Percentiles rank a stretch among this genome's conserved stretches.
Evolutionary conservation across 192 early-diverging fungal genomes (phyloP).

Genomic region (Coemansia interrupta): DNA sequence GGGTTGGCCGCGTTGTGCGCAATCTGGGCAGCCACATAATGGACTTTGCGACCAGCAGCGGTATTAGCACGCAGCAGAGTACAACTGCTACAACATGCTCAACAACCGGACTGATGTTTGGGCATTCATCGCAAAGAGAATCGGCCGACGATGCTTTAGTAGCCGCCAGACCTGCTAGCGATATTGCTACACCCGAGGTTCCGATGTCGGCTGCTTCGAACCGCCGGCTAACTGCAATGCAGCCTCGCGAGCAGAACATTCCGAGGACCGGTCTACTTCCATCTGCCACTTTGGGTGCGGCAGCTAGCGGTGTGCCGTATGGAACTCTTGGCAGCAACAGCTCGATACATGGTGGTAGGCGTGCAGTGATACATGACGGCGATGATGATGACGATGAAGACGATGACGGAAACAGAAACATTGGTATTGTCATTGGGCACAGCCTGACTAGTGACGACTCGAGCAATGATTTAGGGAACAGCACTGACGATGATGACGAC

Average conservation of each 20-base stretch:
- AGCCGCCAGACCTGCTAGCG: too few relatives aligned
- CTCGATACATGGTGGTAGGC: too few relatives aligned
- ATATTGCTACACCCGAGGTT: too few relatives aligned
- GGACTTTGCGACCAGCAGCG: constrained; percentile 24
- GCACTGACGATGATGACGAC: too few relatives aligned
- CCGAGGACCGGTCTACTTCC: too few relatives aligned
- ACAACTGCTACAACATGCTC: constrained; percentile 7
- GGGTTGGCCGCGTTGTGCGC: constrained; percentile 27
- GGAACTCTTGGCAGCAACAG: too few relatives aligned
- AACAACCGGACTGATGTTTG: constrained; percentile 5
- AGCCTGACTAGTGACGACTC: too few relatives aligned
- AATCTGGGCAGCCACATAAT: constrained; percentile 32
- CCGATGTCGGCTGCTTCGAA: too few relatives aligned
- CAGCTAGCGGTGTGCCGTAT: neutral
- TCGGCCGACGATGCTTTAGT: neutral
- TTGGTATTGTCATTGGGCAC: too few relatives aligned
- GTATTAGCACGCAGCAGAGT: constrained; percentile 21
- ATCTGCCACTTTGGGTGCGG: neutral
- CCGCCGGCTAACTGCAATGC: too few relatives aligned
- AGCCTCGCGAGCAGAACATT: too few relatives aligned
- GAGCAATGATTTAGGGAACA: too few relatives aligned
- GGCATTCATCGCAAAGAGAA: neutral
- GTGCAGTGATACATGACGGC: neutral
- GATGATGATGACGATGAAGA: neutral
- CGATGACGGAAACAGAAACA: neutral